Base-by-base conservation (phyloP, 305 asterid species). In the Andrographis paniculata region DNA sequence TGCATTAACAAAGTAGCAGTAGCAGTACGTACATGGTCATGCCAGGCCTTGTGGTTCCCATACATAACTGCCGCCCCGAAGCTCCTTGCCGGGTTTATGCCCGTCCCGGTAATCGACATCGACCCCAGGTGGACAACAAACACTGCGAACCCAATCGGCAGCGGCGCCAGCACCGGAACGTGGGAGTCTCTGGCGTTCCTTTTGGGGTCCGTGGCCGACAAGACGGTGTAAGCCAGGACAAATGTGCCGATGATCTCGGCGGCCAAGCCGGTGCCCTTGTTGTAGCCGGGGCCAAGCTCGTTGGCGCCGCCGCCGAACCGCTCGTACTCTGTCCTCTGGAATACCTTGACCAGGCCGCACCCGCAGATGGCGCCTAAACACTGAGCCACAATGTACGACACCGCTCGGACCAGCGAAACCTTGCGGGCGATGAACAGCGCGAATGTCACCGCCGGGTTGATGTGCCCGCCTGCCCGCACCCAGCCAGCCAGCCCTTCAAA, bases 101-200 rank as follows among this genome's bases (percentile, higher is more conserved):
- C 64, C 4, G 64, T 58, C 17, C 64, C 64, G 28, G 64, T 58
- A 17, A 58, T 50, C 9, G 64, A 55, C 20, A 58, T 58, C 20
- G 64, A 47, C 9, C 51, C 64, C 45, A 58, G 35, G 42, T 58
- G 64, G 35, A 58, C 64, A 56, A 58, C 50, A 39, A 58, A 58
- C 19, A 58, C 64, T 2, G 57, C 64, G 16, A 58, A 59, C 23
- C 58, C 64, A 42, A 59, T 59, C 6, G 64, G 64, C n/a, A 59
- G 58, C 24, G 64, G 64, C 23, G 64, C 64, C 64, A 59, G 43
- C 20, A 59, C 58, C 64, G 64, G 64, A 30, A 59, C 64, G 24
- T 59, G 58, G 30, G 64, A 59, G 58, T 59, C 64, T 45, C 64
- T 50, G 41, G 64, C 64, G 17, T 41, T 41, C 19, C 45, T 41